Conservation (phyloP, 805 yeast genomes). For the Suhomyces tanzawaensis region DNA sequence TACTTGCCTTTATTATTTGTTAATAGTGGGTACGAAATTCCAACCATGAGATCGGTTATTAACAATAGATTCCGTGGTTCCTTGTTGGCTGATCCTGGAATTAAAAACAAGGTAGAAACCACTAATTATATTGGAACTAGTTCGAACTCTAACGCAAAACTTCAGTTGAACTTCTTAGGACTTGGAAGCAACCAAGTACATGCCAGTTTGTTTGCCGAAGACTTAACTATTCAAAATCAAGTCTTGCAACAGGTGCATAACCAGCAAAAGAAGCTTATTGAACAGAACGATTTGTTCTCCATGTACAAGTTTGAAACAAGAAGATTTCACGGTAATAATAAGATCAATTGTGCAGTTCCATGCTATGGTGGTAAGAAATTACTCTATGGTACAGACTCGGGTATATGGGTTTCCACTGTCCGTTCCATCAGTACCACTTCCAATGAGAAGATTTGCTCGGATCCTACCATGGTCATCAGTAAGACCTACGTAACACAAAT, state of each 20-base stretch:
- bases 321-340: conserved; percentile 69
- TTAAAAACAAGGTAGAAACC: conserved; percentile 26
- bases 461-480: conserved; percentile 73
- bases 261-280: conserved; percentile 74
- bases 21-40: conserved; percentile 76
- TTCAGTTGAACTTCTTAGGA: conserved; percentile 51
- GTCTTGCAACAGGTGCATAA: conserved; percentile 74
- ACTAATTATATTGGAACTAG: conserved; percentile 24
- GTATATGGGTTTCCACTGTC: conserved; percentile 81
- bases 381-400: conserved; percentile 87
- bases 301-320: conserved; percentile 71
- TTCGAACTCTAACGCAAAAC: conserved; percentile 32
- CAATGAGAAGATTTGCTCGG: conserved; percentile 53
- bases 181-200: conserved; percentile 56
- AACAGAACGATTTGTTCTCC: conserved; percentile 75
- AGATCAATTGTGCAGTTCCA: conserved; percentile 88
- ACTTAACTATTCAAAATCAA: conserved; percentile 65
- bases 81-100: conserved; percentile 33
- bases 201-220: conserved; percentile 51
- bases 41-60: conserved; percentile 50
- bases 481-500: conserved; percentile 80
- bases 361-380: conserved; percentile 92
- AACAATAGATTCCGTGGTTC: conserved; percentile 35
- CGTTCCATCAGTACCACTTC: conserved; percentile 50
- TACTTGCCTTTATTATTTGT: conserved; percentile 74